Conservation (phyloP, 306 rosid genomes). For the Corylus americana region DNA sequence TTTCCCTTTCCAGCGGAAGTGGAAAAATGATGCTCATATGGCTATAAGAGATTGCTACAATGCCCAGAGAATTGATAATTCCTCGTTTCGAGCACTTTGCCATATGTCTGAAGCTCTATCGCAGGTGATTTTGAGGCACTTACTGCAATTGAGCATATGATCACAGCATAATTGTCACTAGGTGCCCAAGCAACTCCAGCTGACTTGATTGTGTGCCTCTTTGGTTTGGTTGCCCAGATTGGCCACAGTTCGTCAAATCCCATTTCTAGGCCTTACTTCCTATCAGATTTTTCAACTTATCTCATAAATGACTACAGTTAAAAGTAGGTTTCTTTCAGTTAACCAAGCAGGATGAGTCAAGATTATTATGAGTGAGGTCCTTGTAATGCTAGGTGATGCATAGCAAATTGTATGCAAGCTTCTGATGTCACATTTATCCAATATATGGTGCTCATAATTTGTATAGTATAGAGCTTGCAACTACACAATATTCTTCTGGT, state of each 20-base stretch:
- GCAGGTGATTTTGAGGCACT: constrained; percentile 55
- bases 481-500: constrained; percentile 2
- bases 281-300: neutral
- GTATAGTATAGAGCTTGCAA: neutral
- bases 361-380: neutral
- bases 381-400: neutral
- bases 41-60: constrained; percentile 81
- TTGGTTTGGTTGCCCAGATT: neutral
- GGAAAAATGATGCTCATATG: constrained; percentile 97
- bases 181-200: neutral
- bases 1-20: constrained; percentile 66
- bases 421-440: neutral
- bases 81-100: constrained; percentile 63
- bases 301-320: neutral
- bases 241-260: neutral
- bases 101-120: constrained; percentile 87
- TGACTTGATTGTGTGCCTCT: neutral
- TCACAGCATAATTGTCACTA: neutral
- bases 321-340: neutral
- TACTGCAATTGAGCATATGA: constrained; percentile 15
- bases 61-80: constrained; percentile 65
- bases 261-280: neutral
- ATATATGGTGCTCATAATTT: neutral
- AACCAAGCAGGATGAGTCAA: neutral
- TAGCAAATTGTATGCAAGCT: neutral